Conservation (phyloP, 2,329 filamentous ascomycete species). For the Allantophomopsis lycopodina region DNA sequence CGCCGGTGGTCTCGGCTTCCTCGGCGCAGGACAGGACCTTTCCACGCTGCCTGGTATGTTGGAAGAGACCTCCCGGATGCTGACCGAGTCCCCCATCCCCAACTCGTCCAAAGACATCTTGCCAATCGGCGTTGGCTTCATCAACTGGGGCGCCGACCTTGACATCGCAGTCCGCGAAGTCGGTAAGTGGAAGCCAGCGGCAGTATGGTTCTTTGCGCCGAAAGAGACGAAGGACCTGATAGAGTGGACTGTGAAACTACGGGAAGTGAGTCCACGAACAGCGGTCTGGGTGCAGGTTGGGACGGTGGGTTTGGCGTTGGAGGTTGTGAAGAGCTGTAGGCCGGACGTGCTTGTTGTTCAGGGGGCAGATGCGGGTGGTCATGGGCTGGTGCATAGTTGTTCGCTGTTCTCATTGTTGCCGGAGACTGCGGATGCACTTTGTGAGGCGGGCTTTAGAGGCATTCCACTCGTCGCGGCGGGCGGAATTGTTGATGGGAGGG, state of each 20-base stretch:
- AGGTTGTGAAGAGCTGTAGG: conserved; percentile 8
- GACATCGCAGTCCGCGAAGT: conserved; percentile 17
- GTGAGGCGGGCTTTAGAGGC: conserved; percentile 8
- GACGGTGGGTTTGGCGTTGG: conserved; percentile 14
- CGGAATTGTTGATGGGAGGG: conserved; percentile 21
- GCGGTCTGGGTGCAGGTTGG: conserved; percentile 22
- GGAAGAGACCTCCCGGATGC: conserved; percentile 10
- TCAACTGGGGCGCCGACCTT: conserved; percentile 29
- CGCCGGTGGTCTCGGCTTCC: conserved; percentile 35
- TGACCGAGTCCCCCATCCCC: conserved; percentile 4
- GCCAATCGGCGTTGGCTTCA: conserved; percentile 32
- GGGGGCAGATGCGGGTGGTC: conserved; percentile 22
- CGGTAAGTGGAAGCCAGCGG: conserved; percentile 15
- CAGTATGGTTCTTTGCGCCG: conserved; percentile 34
- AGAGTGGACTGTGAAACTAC: conserved; percentile 15
- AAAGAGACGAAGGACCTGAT: conserved; percentile 10
- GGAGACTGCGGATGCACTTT: conserved; percentile 18
- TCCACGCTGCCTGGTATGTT: conserved; percentile 11
- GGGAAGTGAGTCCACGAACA: conserved; percentile 9
- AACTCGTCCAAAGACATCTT: conserved; percentile 12
- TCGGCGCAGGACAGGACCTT: conserved; percentile 23
- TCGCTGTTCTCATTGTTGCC: conserved; percentile 21
- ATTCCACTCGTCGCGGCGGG: conserved; percentile 19
- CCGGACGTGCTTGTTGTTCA: conserved; percentile 22
- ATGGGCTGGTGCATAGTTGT: conserved; percentile 17